Base-by-base conservation (phyloP, 2,329 filamentous ascomycete species). In the Hortaea sp. region DNA sequence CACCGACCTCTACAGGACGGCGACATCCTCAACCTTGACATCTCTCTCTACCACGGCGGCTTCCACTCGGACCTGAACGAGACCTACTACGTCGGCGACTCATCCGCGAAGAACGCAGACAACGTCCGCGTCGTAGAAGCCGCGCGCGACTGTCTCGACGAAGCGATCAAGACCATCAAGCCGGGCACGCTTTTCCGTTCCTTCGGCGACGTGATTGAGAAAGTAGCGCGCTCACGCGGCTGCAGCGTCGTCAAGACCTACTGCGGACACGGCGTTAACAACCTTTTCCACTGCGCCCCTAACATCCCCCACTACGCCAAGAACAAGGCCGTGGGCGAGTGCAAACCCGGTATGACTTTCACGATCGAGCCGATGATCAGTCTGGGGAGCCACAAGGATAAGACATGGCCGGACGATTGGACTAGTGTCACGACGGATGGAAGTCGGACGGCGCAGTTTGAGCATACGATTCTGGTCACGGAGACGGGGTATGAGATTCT, bases 321-420 rank as follows among this genome's bases (percentile, higher is more conserved):
- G 76, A 98, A 97, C 71, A 98, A 97, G 78, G 88, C 90, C 0
- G 85, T 95, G 1, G 92, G 92, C 42, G 81, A 85, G 57, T 92
- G 89, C 49, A 95, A 95, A 71, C 83, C 87, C 0, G 92, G 92
- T 45, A 95, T 97, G 88, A 95, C 88, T 53, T 98, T 98, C 61
- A 98, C 92, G 0, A 98, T 98, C 51, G 92, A 98, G 70, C 92
- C 92, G 11, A 98, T 98, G 92, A 89, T 98, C 63, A 88, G 88
- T 37, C 67, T 95, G 46, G 92, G 92, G 48, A 89, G 86, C 50
- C 86, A 95, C 67, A 81, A 81, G 52, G 92, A 98, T 63, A 84
- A 92, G 65, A 97, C 88, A 0, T 98, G 92, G 92, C 92, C 92
- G 0, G 92, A 98, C 65, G 88, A 97, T 71, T 98, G 92, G 92